Percentiles rank a stretch among this genome's conserved stretches.
phyloP scores from a whole-genome alignment of 441 rosid genomes.

The Syzygium syzygioides region DNA sequence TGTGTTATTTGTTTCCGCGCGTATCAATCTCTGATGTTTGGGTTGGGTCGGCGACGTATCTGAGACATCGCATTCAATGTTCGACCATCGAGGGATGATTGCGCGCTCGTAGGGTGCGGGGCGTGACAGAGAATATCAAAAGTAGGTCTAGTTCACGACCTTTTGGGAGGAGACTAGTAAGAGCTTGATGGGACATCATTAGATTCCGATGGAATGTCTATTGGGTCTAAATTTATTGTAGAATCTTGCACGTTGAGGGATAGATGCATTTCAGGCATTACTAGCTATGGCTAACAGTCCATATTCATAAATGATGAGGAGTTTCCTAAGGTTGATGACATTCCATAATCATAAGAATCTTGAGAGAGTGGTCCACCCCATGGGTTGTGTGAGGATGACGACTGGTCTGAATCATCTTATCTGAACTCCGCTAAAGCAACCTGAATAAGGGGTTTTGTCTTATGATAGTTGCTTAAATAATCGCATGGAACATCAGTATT shows the following conservation, averaged over 20 bases:
- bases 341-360: not conserved
- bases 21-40: too few species aligned
- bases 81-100: too few species aligned
- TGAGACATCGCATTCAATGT: too few species aligned
- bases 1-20: too few species aligned
- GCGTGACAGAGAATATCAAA: not conserved
- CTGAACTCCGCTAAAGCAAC: accelerated
- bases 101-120: too few species aligned
- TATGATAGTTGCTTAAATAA: not conserved
- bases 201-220: not conserved
- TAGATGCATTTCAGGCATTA: not conserved
- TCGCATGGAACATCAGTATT: not conserved
- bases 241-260: not conserved
- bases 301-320: not conserved
- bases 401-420: not conserved
- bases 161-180: not conserved
- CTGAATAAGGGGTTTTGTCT: not conserved
- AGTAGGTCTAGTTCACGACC: too few species aligned
- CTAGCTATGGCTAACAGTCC: not conserved
- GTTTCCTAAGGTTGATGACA: accelerated
- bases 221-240: not conserved
- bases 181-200: not conserved
- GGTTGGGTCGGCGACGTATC: too few species aligned
- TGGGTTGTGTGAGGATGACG: not conserved
- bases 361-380: not conserved